phyloP scores from a whole-genome alignment of 1,284 basidiomycete species.

The Abortiporus biennis region DNA sequence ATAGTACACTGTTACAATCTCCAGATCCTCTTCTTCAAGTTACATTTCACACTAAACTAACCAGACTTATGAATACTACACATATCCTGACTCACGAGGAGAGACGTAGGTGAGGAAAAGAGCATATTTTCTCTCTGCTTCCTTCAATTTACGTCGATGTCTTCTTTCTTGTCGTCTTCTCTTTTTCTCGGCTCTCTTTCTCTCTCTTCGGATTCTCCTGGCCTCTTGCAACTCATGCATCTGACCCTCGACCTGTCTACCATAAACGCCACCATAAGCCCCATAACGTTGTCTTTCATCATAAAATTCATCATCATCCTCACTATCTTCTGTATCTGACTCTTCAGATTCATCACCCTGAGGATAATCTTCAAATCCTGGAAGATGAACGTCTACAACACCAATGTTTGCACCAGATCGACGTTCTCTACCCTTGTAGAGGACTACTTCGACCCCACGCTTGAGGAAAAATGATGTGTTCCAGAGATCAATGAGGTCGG shows the following conservation, averaged over 20 bases:
- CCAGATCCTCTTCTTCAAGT: too few relatives aligned
- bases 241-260: constrained; percentile 24
- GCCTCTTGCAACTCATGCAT: constrained; percentile 39
- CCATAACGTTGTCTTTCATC: constrained; percentile 18
- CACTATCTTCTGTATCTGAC: constrained; percentile 35
- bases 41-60: too few relatives aligned
- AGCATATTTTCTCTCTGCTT: constrained; percentile 53
- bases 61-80: too few relatives aligned
- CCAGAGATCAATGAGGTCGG: constrained; percentile 72
- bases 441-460: constrained; percentile 64
- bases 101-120: constrained; percentile 57
- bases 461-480: constrained; percentile 65
- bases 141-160: constrained; percentile 37
- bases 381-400: constrained; percentile 44
- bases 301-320: constrained; percentile 15
- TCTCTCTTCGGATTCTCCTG: constrained; percentile 43
- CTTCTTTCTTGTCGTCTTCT: constrained; percentile 58
- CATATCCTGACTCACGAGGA: too few relatives aligned
- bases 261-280: constrained; percentile 31
- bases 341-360: constrained; percentile 26
- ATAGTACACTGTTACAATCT: too few relatives aligned
- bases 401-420: constrained; percentile 58
- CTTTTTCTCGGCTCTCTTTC: constrained; percentile 47
- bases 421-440: constrained; percentile 71
- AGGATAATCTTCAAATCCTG: constrained; percentile 35